Conservation (phyloP, 805 yeast genomes). For the Saturnispora mendoncae region DNA sequence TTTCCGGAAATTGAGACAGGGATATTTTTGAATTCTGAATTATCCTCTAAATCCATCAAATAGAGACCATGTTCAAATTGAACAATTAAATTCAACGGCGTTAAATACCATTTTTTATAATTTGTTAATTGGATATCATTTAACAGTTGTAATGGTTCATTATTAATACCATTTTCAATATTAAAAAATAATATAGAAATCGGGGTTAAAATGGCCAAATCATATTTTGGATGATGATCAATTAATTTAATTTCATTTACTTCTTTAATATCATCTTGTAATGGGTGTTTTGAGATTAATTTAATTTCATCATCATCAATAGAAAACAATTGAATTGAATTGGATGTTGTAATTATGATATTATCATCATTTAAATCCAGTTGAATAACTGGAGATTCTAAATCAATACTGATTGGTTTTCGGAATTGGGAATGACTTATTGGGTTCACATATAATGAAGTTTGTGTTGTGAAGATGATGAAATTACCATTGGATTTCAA, state of each 20-base stretch:
- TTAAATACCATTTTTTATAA: slow-evolving; percentile 18
- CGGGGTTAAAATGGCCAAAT: slow-evolving; percentile 21
- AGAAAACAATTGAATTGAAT: slow-evolving; percentile 8
- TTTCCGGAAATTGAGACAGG: slow-evolving; percentile 9
- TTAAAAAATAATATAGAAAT: slow-evolving; percentile 19
- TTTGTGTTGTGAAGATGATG: slow-evolving; percentile 15
- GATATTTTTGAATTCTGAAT: slow-evolving; percentile 17
- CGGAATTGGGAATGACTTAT: background rate
- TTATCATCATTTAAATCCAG: slow-evolving; percentile 14
- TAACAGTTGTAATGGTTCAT: background rate
- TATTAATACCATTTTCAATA: background rate
- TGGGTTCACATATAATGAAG: slow-evolving; percentile 13
- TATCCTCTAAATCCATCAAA: slow-evolving; percentile 16
- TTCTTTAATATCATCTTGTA: slow-evolving; percentile 12
- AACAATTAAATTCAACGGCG: slow-evolving; percentile 17
- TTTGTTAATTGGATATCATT: slow-evolving; percentile 16
- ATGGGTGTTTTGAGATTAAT: slow-evolving; percentile 13
- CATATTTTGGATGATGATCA: slow-evolving; percentile 10
- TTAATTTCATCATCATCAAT: slow-evolving; percentile 11
- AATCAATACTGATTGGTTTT: background rate
- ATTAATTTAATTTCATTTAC: slow-evolving; percentile 18
- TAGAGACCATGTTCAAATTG: slow-evolving; percentile 17
- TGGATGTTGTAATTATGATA: slow-evolving; percentile 14
- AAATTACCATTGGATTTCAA: slow-evolving; percentile 13
- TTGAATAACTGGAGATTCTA: background rate